A percentile compares a stretch with the other conserved stretches of the same genome.
Evolutionary conservation across 371 early-diverging fungal genomes (phyloP).

Genomic region (Pancytospora philotis): DNA sequence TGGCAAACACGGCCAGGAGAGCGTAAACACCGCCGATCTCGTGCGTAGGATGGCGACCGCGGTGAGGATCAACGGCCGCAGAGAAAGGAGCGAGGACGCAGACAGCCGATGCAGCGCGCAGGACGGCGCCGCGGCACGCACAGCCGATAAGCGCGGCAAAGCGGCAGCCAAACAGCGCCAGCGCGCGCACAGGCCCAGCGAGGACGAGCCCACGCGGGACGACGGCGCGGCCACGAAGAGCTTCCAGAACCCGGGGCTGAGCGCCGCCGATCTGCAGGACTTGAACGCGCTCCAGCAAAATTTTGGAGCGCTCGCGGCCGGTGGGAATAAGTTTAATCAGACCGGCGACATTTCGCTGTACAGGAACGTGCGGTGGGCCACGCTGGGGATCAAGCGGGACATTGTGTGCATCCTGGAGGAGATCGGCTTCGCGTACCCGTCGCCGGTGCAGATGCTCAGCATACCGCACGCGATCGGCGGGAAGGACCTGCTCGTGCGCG

Average conservation of each 20-base stretch:
- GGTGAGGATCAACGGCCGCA: too few relatives aligned
- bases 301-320: neutral
- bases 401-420: neutral
- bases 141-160: too few relatives aligned
- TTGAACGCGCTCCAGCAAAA: neutral
- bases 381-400: neutral
- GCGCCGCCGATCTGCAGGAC: neutral
- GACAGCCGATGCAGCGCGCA: too few relatives aligned
- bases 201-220: too few relatives aligned
- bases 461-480: conserved; percentile 42
- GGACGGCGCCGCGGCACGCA: too few relatives aligned
- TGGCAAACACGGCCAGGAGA: too few relatives aligned
- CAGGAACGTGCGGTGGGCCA: neutral
- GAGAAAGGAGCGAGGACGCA: too few relatives aligned
- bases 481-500: conserved; percentile 73
- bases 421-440: conserved; percentile 60
- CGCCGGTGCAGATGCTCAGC: conserved; percentile 46
- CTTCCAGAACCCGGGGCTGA: neutral
- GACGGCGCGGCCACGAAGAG: neutral
- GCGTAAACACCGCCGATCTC: too few relatives aligned
- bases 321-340: neutral
- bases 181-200: too few relatives aligned
- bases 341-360: neutral
- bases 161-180: too few relatives aligned
- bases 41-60: too few relatives aligned